Percentiles rank a stretch among this genome's conserved stretches.
These are phyloP conservation scores for Coprinopsis marcescibilis DNA, from an alignment of 768 basidiomycete genomes.

Conservation along the genomic window DNA sequence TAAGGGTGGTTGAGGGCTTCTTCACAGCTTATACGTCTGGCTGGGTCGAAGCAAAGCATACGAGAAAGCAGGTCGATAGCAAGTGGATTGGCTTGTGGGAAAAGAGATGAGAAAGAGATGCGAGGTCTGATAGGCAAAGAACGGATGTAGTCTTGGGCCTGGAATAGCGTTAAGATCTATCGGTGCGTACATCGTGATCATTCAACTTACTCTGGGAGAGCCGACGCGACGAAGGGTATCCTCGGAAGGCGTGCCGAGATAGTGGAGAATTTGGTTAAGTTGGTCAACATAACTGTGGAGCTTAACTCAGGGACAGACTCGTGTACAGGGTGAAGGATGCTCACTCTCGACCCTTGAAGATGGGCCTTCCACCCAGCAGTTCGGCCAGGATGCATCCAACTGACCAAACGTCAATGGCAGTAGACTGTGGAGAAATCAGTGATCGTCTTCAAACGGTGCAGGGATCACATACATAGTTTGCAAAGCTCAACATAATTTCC, in stretches of 20 bases:
- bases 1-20: conserved; percentile 95
- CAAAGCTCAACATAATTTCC: conserved; percentile 98
- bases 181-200: background rate
- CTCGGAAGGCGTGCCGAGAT: conserved; percentile 96
- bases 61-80: conserved; percentile 90
- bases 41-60: conserved; percentile 94
- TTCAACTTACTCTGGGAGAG: conserved; percentile 71
- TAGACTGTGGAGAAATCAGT: conserved; percentile 46
- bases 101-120: conserved; percentile 86
- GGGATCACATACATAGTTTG: conserved; percentile 70
- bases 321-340: conserved; percentile 21
- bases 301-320: background rate
- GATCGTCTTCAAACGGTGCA: background rate
- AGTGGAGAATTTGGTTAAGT: conserved; percentile 95
- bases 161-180: conserved; percentile 4
- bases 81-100: conserved; percentile 89
- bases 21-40: conserved; percentile 93
- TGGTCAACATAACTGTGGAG: conserved; percentile 87
- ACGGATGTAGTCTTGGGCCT: conserved; percentile 98
- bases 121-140: conserved; percentile 96
- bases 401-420: conserved; percentile 93
- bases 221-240: conserved; percentile 95
- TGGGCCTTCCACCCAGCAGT: conserved; percentile 87
- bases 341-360: conserved; percentile 96
- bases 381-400: conserved; percentile 95